These are phyloP conservation scores for Panicum miliaceum DNA, from an alignment of 176 grass and related monocot species.

Conservation along the genomic window DNA sequence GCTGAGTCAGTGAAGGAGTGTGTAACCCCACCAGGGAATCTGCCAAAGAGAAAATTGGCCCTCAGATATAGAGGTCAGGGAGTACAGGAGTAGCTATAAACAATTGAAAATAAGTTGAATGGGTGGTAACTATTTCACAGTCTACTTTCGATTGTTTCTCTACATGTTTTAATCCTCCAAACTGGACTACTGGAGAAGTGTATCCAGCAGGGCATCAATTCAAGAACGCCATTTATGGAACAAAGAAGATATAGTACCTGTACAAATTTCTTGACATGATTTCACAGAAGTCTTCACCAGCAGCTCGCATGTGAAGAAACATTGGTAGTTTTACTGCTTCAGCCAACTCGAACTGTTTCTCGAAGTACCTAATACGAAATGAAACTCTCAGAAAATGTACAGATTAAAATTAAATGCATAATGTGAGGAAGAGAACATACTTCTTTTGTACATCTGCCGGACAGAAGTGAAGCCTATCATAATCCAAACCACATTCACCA, in stretches of 20 bases:
- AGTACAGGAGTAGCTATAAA: neutral
- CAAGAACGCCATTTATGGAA: neutral
- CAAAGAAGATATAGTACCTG: conserved; percentile 54
- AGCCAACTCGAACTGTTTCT: conserved; percentile 95
- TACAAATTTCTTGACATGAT: conserved; percentile 69
- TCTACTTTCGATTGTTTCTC: neutral
- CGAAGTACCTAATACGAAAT: conserved; percentile 74
- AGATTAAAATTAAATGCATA: neutral
- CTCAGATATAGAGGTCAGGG: conserved; percentile 10
- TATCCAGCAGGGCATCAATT: conserved; percentile 16
- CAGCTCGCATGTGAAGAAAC: conserved; percentile 99
- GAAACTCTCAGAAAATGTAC: conserved; percentile 27
- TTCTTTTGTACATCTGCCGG: conserved; percentile 83
- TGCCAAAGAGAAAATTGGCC: conserved; percentile 38
- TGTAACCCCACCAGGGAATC: conserved; percentile 82
- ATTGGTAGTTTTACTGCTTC: conserved; percentile 85
- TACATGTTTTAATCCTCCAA: neutral
- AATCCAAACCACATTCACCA: conserved; percentile 97
- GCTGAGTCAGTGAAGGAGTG: conserved; percentile 93
- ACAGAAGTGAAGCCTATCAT: conserved; percentile 96
- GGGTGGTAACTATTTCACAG: neutral
- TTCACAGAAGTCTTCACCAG: conserved; percentile 90
- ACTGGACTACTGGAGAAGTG: neutral
- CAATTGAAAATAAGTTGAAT: conserved; percentile 1
- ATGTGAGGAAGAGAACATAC: conserved; percentile 42